Evolutionary conservation across 129 eudicot species (phyloP).

Genomic region (Oenanthe sinensis): DNA sequence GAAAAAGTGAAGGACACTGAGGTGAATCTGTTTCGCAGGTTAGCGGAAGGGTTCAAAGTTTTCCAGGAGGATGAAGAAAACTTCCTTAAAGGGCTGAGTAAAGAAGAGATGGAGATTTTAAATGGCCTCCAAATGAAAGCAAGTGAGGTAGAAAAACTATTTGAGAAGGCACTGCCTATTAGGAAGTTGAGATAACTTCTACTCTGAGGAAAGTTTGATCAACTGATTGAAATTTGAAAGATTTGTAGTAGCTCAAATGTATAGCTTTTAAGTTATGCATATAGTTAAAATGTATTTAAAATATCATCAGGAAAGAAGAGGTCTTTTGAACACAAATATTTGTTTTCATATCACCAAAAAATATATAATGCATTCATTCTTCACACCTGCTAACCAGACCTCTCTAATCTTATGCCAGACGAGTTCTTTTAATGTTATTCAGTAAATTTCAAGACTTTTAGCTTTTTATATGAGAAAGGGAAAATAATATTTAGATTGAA

Average conservation of each 20-base stretch:
- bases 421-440: no score
- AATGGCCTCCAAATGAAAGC: slow-evolving; percentile 76
- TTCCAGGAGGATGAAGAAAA: slow-evolving; percentile 38
- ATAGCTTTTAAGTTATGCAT: background rate
- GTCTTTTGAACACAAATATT: background rate
- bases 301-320: background rate
- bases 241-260: background rate
- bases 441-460: no score
- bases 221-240: background rate
- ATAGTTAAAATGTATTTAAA: background rate
- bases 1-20: slow-evolving; percentile 61
- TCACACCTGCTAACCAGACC: no score
- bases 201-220: background rate
- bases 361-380: no score
- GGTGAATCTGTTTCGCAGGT: slow-evolving; percentile 44
- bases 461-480: no score
- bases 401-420: no score
- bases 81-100: slow-evolving; percentile 36
- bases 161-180: slow-evolving; percentile 61
- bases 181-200: slow-evolving; percentile 53
- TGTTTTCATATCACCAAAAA: background rate
- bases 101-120: slow-evolving; percentile 62
- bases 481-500: no score
- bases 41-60: slow-evolving; percentile 24
- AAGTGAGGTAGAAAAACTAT: slow-evolving; percentile 57